phyloP scores from a whole-genome alignment of 768 basidiomycete genomes.

The Tylopilus cervinicoccineus region DNA sequence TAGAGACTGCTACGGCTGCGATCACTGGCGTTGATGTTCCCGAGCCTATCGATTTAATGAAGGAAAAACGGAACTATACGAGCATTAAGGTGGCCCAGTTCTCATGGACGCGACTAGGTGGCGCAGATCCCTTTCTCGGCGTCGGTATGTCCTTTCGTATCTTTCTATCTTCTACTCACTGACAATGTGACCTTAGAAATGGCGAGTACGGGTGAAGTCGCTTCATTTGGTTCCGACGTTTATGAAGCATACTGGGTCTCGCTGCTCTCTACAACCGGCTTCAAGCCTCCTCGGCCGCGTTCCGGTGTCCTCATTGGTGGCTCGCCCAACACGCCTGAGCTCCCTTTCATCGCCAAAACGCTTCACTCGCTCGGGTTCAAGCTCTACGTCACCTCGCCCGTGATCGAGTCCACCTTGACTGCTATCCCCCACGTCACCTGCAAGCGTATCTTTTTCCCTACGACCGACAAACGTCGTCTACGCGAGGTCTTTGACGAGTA shows the following conservation, averaged over 20 bases:
- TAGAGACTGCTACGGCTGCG: conserved; percentile 87
- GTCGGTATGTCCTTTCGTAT: conserved; percentile 59
- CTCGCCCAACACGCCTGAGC: conserved; percentile 83
- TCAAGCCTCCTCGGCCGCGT: conserved; percentile 80
- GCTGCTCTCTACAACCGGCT: conserved; percentile 91
- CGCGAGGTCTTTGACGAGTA: conserved; percentile 92
- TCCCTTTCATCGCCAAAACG: conserved; percentile 74
- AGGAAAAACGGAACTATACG: conserved; percentile 81
- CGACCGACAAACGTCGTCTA: conserved; percentile 91
- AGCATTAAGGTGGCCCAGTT: conserved; percentile 98
- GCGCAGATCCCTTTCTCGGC: conserved; percentile 95
- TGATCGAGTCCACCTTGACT: conserved; percentile 80
- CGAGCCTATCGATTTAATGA: conserved; percentile 89
- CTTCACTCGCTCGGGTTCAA: conserved; percentile 90
- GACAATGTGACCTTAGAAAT: conserved; percentile 55
- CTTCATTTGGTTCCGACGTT: conserved; percentile 89
- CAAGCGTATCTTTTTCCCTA: conserved; percentile 94
- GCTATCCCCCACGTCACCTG: conserved; percentile 69
- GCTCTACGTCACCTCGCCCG: conserved; percentile 81
- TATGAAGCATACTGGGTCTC: conserved; percentile 97
- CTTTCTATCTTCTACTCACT: conserved; percentile 1
- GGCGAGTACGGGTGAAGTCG: conserved; percentile 98
- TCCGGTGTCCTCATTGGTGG: conserved; percentile 94
- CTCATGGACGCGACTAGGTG: conserved; percentile 94
- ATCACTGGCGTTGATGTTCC: conserved; percentile 86